Percentiles rank a stretch among this genome's conserved stretches.
phyloP scores from a whole-genome alignment of 2,329 filamentous ascomycete genomes.

The Penicillium sp. region DNA sequence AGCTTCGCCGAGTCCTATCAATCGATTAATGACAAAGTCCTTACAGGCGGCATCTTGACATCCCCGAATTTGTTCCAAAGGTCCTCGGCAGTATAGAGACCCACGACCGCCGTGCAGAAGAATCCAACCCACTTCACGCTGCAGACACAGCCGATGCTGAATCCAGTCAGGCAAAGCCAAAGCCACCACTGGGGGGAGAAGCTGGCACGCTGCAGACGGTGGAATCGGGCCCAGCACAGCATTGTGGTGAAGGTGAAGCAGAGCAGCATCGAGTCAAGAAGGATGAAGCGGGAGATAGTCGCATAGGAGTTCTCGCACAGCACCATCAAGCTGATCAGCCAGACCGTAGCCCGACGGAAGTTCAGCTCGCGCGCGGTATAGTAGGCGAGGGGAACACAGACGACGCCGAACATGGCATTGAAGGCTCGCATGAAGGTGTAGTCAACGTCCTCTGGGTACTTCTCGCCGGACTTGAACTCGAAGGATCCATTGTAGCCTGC shows the following conservation, averaged over 20 bases:
- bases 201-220: slow-evolving; percentile 79
- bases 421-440: slow-evolving; percentile 99
- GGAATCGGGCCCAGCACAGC: slow-evolving; percentile 96
- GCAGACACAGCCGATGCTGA: slow-evolving; percentile 97
- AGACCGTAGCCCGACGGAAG: slow-evolving; percentile 82
- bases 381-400: slow-evolving; percentile 92
- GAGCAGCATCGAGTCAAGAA: slow-evolving; percentile 97
- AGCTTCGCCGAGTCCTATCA: slow-evolving; percentile 1
- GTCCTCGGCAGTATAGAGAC: slow-evolving; percentile 93
- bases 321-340: slow-evolving; percentile 95
- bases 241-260: slow-evolving; percentile 98
- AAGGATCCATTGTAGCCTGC: slow-evolving; percentile 99
- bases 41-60: slow-evolving; percentile 80
- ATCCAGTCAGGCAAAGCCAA: slow-evolving; percentile 89
- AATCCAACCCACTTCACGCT: slow-evolving; percentile 98
- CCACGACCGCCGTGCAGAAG: slow-evolving; percentile 92
- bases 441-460: slow-evolving; percentile 88
- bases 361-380: slow-evolving; percentile 90
- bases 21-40: slow-evolving; percentile 24
- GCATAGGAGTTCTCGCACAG: slow-evolving; percentile 99
- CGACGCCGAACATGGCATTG: slow-evolving; percentile 90
- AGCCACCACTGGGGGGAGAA: slow-evolving; percentile 92
- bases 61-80: slow-evolving; percentile 98
- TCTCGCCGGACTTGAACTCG: slow-evolving; percentile 98
- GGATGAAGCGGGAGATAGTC: slow-evolving; percentile 96